Evolutionary conservation across 352 stramenopile genomes (phyloP).

Genomic region (Pythium brassicae): DNA sequence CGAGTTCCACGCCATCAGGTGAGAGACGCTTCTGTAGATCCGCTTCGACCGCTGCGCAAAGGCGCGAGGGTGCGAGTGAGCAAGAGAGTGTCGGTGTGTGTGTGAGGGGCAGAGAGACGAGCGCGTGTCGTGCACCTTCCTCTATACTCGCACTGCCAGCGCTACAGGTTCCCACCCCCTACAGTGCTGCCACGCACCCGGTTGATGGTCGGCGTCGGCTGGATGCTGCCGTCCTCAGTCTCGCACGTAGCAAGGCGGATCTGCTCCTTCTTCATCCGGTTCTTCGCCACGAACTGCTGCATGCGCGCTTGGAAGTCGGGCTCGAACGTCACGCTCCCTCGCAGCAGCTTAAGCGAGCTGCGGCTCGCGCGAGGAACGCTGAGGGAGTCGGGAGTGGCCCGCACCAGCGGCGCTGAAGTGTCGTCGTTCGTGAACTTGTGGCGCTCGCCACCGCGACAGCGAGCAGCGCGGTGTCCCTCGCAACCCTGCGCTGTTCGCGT

Average conservation of each 20-base stretch:
- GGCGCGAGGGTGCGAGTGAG: too few species aligned
- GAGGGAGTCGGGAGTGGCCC: neutral
- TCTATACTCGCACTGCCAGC: too few species aligned
- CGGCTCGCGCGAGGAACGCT: slow-evolving; percentile 13
- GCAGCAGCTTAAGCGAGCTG: slow-evolving; percentile 35
- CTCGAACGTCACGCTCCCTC: slow-evolving; percentile 45
- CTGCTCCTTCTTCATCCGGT: slow-evolving; percentile 37
- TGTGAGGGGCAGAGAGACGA: neutral
- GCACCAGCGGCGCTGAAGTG: too few species aligned
- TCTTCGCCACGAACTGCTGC: slow-evolving; percentile 36
- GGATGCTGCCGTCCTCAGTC: slow-evolving; percentile 22
- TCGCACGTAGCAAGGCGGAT: slow-evolving; percentile 34
- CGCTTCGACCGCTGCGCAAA: slow-evolving; percentile 45
- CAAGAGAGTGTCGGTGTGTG: neutral
- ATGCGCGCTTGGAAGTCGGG: slow-evolving; percentile 62
- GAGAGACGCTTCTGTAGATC: slow-evolving; percentile 49
- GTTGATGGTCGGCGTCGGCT: slow-evolving; percentile 48
- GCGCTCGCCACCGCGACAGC: neutral
- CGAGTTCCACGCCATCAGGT: slow-evolving; percentile 58
- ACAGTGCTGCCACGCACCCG: slow-evolving; percentile 19
- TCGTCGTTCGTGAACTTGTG: neutral
- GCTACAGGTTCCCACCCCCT: neutral
- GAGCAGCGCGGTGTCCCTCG: neutral
- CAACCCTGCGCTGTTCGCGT: neutral
- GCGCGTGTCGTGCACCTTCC: too few species aligned